Conservation (phyloP, 2,329 filamentous ascomycete genomes). For the Pseudocercospora fijiensis region DNA sequence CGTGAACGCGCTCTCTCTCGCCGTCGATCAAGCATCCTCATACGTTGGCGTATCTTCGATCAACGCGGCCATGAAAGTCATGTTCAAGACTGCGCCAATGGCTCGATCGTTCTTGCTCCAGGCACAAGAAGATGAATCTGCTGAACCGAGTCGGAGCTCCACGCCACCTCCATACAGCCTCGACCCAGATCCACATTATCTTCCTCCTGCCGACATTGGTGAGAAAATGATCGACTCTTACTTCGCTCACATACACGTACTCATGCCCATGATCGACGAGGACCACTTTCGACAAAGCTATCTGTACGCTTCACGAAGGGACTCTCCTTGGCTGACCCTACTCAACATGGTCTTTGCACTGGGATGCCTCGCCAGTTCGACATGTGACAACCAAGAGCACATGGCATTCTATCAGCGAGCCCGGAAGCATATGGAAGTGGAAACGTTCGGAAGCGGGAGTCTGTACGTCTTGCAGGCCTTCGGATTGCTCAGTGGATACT, state of each 20-base stretch:
- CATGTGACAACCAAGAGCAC: slow-evolving; percentile 33
- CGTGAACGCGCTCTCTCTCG: slow-evolving; percentile 36
- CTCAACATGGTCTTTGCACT: slow-evolving; percentile 38
- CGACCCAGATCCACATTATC: slow-evolving; percentile 26
- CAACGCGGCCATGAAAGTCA: slow-evolving; percentile 37
- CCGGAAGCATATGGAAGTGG: slow-evolving; percentile 33
- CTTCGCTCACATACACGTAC: slow-evolving; percentile 35
- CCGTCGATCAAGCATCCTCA: slow-evolving; percentile 34
- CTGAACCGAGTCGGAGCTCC: slow-evolving; percentile 31
- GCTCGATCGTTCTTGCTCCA: slow-evolving; percentile 32
- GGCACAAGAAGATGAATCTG: slow-evolving; percentile 30
- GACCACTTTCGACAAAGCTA: slow-evolving; percentile 36
- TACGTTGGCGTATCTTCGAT: slow-evolving; percentile 38
- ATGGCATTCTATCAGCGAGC: slow-evolving; percentile 35
- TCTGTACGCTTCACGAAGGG: slow-evolving; percentile 33
- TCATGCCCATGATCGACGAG: slow-evolving; percentile 40
- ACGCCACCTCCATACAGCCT: slow-evolving; percentile 28
- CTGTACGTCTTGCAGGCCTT: slow-evolving; percentile 36
- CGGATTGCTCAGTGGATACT: slow-evolving; percentile 36
- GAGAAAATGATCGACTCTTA: slow-evolving; percentile 36
- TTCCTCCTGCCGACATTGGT: slow-evolving; percentile 34
- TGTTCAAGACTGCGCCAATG: slow-evolving; percentile 35
- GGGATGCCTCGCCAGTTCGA: slow-evolving; percentile 33
- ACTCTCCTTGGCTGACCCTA: slow-evolving; percentile 36
- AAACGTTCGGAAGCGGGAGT: slow-evolving; percentile 36